Evolutionary conservation across 2,329 filamentous ascomycete genomes (phyloP).

Genomic region (Coccinonectria pachysandricola): DNA sequence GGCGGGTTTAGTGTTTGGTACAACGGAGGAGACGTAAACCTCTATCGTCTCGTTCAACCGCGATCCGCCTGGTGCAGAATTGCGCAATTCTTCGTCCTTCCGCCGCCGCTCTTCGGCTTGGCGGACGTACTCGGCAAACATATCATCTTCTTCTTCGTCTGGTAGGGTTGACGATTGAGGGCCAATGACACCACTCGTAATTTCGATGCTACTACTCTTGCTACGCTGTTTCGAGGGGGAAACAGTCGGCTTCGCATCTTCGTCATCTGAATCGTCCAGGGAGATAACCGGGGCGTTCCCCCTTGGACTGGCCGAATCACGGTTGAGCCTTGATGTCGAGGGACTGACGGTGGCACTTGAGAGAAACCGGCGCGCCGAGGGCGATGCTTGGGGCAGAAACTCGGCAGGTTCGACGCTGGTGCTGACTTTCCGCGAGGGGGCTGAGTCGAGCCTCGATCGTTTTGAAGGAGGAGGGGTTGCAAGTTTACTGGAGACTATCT

Average conservation of each 20-base stretch:
- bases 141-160: conserved; percentile 29
- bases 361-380: conserved; percentile 11
- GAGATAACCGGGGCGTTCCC: conserved; percentile 16
- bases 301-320: conserved; percentile 1
- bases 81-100: conserved; percentile 14
- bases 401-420: conserved; percentile 7
- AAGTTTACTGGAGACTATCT: conserved; percentile 18
- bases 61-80: conserved; percentile 6
- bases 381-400: conserved; percentile 11
- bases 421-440: conserved; percentile 10
- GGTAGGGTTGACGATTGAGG: conserved; percentile 4
- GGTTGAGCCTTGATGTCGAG: conserved; percentile 5
- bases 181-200: conserved; percentile 3
- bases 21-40: conserved; percentile 47
- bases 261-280: conserved; percentile 18
- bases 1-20: conserved; percentile 46
- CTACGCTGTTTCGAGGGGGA: neutral
- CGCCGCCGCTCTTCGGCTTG: conserved; percentile 27
- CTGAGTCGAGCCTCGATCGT: conserved; percentile 21
- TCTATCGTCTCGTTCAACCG: conserved; percentile 17
- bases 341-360: conserved; percentile 4
- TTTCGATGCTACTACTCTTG: conserved; percentile 9
- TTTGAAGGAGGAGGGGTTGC: conserved; percentile 30
- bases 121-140: conserved; percentile 35
- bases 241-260: conserved; percentile 1